Conservation (phyloP, 176 grass and related monocot genomes). For the Phoenix dactylifera region DNA sequence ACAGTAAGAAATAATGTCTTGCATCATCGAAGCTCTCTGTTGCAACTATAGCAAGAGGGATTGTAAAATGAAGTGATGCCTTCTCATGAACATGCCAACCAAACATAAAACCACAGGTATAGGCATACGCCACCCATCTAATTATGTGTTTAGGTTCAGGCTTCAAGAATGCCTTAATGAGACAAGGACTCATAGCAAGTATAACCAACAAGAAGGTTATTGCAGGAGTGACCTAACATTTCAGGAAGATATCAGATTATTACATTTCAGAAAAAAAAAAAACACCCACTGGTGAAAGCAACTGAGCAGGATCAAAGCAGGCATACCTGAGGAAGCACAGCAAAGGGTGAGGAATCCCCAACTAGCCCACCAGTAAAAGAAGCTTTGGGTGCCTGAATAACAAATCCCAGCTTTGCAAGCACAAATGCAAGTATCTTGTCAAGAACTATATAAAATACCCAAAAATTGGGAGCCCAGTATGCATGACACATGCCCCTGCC, state of each 20-base stretch:
- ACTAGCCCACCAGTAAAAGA: constrained; percentile 85
- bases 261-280: neutral
- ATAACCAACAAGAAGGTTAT: constrained; percentile 76
- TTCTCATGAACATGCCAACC: constrained; percentile 98
- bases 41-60: constrained; percentile 68
- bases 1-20: constrained; percentile 72
- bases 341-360: constrained; percentile 73
- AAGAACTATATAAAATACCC: constrained; percentile 90
- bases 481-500: constrained; percentile 87
- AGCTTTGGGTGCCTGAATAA: constrained; percentile 57
- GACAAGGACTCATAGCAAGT: constrained; percentile 71
- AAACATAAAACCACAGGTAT: constrained; percentile 91
- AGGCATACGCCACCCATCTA: constrained; percentile 79
- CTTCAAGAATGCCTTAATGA: constrained; percentile 63
- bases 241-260: constrained; percentile 17
- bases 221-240: constrained; percentile 60
- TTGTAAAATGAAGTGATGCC: constrained; percentile 83
- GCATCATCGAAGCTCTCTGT: constrained; percentile 60
- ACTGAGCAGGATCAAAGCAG: neutral
- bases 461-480: constrained; percentile 94
- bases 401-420: constrained; percentile 60
- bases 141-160: constrained; percentile 62
- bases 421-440: constrained; percentile 74
- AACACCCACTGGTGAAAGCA: neutral
- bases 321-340: constrained; percentile 81